Evolutionary conservation across 2,329 filamentous ascomycete genomes (phyloP), one percentile per base, ranked within the genome.

Genomic region (Penicillium sp.): DNA sequence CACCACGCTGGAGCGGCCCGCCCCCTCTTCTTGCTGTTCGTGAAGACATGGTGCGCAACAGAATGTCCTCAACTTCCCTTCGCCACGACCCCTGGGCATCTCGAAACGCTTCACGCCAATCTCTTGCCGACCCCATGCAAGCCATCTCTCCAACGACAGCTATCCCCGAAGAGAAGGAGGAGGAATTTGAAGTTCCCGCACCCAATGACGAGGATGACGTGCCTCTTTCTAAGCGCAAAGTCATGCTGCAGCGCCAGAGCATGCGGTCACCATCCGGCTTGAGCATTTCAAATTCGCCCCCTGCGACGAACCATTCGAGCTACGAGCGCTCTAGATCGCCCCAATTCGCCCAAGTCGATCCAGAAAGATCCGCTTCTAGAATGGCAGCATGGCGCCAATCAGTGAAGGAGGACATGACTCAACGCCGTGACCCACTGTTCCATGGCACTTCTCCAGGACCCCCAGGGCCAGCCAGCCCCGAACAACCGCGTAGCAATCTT

Each of bases 301-400:
- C 82, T 78, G 13, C 81, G 82, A 63, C 81, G 82, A 67, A 81
- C 80, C 29, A 52, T 2, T 54, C 57, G 15, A 52, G 52, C 18
- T 23, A 55, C 13, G 55, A 63, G n/a, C 43, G 53, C 4, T 26
- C 31, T 1, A 41, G 57, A 26, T 54, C 60, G 23, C 53, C 52
- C 44, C 49, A 52, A 49, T 39, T 49, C 21, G 51, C 41, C 12
- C 39, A 49, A 6, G 51, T 45, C 9, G 59, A 55, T 36, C 53
- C 51, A 2, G 60, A 49, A 12, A 65, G 65, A 41, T 56, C 64
- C 7, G 80, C 86, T 51, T 77, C 81, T 0, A 81, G 83, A 53
- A 79, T 91, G 28, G 83, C 85, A 21, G 82, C 76, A 47, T 91
- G 89, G 79, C 81, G 88, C 45, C 81, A 83, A 58, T 85, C 82